Evolutionary conservation across 1,284 basidiomycete genomes (phyloP), one percentile per base, ranked within the genome.

Genomic region (Hortiboletus rubellus): DNA sequence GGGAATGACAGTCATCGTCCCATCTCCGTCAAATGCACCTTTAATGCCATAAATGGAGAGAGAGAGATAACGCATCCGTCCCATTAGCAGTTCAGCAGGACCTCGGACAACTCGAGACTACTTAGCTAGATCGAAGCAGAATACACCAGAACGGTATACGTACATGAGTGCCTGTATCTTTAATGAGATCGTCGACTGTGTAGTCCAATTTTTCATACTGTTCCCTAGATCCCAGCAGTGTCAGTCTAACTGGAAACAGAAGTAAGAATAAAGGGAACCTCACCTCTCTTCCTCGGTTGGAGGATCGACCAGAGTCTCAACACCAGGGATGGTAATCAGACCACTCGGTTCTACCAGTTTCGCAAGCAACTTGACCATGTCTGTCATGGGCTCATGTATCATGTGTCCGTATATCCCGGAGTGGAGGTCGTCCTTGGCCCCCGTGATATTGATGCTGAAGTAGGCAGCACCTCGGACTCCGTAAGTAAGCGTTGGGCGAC

Each of bases 11-110:
- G 95, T 98, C 9, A 27, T 7, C 24, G 27, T 30, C 42, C 42
- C 34, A 30, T 44, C 42, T 17, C 14, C 7, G 30, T 44, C 42
- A n/a, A 27, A 44, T 27, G 42, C 17, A 45, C 96, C 95, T 73
- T 97, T 94, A 66, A 98, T 96, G 22, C 95, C 95, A 75, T 98
- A 96, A 33, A 98, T 77, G 5, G 50, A 7, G 91, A 98, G 81
- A 60, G 87, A 91, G 2, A 94, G 92, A 73, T 87, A 84, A 50
- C 87, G 82, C 89, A 91, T 92, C 63, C 92, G 85, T 41, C 86
- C 90, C 91, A 95, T 94, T 22, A 48, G n/a, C 22, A 46, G 18
- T 10, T 46, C 31, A 5, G 31, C 18, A 3, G 46, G 18, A 10
- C 46, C 46, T 40, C 14, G 6, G 46, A 46, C 18, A 46, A 42